Evolutionary conservation across 306 rosid genomes (phyloP).

Genomic region (Arachis stenosperma): DNA sequence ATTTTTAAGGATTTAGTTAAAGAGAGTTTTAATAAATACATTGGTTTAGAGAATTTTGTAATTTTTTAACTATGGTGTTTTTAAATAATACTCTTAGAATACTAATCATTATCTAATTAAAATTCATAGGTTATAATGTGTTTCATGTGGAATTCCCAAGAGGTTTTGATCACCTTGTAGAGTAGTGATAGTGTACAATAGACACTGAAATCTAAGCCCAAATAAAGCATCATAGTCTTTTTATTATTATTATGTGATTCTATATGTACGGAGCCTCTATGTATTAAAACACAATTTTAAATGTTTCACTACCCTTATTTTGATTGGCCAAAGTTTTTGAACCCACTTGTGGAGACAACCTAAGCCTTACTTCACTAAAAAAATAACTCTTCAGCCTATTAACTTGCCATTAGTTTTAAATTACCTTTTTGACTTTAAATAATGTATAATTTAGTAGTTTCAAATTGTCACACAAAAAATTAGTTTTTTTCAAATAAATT

Average conservation of each 20-base stretch:
- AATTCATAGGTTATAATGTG: conserved; percentile 39
- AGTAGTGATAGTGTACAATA: conserved; percentile 19
- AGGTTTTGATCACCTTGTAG: too few relatives aligned
- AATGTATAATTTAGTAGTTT: too few relatives aligned
- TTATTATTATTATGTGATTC: conserved; percentile 42
- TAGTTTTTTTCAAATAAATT: too few relatives aligned
- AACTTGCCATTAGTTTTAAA: too few relatives aligned
- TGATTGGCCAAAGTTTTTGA: conserved; percentile 1
- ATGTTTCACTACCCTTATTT: conserved; percentile 32
- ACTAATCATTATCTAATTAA: conserved; percentile 14
- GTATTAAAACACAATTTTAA: conserved; percentile 36
- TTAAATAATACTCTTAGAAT: too few relatives aligned
- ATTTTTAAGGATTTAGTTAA: too few relatives aligned
- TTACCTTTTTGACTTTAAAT: too few relatives aligned
- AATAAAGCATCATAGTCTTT: conserved; percentile 42
- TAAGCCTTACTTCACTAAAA: neutral
- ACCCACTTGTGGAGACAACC: conserved; percentile 36
- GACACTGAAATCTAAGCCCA: conserved; percentile 32
- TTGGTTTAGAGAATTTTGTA: too few relatives aligned
- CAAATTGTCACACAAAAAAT: too few relatives aligned
- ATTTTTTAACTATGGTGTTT: too few relatives aligned
- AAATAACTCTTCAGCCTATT: neutral
- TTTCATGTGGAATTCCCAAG: conserved; percentile 33
- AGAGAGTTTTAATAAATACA: too few relatives aligned
- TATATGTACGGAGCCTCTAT: conserved; percentile 54